phyloP scores from a whole-genome alignment of 306 rosid species.

The apple (Malus domestica) region ASM211411v1 NC_041793.1:20931001-20931500 shows the following conservation, averaged over 20 bases:
- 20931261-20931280: neutral
- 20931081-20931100: neutral
- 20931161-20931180: constrained; percentile 75
- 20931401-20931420: constrained; percentile 57
- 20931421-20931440: constrained; percentile 1
- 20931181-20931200: constrained; percentile 70
- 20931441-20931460: constrained; percentile 10
- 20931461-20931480: neutral
- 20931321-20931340: constrained; percentile 58
- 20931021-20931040: neutral
- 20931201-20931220: constrained; percentile 35
- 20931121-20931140: constrained; percentile 85
- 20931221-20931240: constrained; percentile 11
- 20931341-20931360: constrained; percentile 81
- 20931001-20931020: neutral
- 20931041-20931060: neutral
- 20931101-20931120: constrained; percentile 52
- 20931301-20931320: constrained; percentile 53
- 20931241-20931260: neutral
- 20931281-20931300: neutral
- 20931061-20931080: neutral
- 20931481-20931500: constrained; percentile 15
- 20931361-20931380: constrained; percentile 90
- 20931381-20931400: constrained; percentile 83
- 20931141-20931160: constrained; percentile 96